These are phyloP conservation scores for Trichoderma breve DNA, from an alignment of 2,329 filamentous ascomycete species.

Conservation along the genomic window DNA sequence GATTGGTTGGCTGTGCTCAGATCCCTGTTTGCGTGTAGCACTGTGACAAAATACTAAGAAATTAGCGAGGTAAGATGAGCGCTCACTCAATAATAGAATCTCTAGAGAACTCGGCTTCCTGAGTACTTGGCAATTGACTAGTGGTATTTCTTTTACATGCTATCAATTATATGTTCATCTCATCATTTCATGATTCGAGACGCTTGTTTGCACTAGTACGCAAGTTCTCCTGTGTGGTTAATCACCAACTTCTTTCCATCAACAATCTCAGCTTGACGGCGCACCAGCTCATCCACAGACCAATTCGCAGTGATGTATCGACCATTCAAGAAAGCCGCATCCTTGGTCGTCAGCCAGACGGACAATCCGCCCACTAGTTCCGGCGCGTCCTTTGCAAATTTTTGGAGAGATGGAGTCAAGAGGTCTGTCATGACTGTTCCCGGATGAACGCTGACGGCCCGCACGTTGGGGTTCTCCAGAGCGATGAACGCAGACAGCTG, in stretches of 20 bases:
- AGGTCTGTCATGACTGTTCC: slow-evolving; percentile 7
- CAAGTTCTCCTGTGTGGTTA: slow-evolving; percentile 1
- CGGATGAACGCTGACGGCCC: slow-evolving; percentile 5
- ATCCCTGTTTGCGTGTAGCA: not conserved
- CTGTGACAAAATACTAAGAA: not conserved
- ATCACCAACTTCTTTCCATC: not conserved
- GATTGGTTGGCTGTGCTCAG: not conserved
- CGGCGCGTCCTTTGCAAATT: not conserved
- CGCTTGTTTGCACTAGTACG: not conserved
- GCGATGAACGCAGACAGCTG: not conserved
- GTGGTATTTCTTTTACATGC: not conserved
- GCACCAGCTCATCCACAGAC: slow-evolving; percentile 15
- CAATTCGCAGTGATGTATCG: slow-evolving; percentile 3
- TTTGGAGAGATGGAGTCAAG: not conserved
- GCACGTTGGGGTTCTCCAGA: slow-evolving; percentile 1
- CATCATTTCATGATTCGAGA: not conserved
- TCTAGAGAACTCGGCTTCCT: not conserved
- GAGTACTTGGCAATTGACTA: not conserved
- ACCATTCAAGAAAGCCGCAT: slow-evolving; percentile 4
- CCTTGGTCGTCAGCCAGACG: not conserved
- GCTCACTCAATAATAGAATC: not conserved
- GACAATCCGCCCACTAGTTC: not conserved
- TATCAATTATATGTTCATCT: not conserved
- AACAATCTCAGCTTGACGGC: slow-evolving; percentile 1
- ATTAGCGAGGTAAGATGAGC: not conserved